Percentiles rank a stretch among this genome's conserved stretches.
Conservation (phyloP, 176 grass and related monocot species). For the Melocanna baccifera region DNA sequence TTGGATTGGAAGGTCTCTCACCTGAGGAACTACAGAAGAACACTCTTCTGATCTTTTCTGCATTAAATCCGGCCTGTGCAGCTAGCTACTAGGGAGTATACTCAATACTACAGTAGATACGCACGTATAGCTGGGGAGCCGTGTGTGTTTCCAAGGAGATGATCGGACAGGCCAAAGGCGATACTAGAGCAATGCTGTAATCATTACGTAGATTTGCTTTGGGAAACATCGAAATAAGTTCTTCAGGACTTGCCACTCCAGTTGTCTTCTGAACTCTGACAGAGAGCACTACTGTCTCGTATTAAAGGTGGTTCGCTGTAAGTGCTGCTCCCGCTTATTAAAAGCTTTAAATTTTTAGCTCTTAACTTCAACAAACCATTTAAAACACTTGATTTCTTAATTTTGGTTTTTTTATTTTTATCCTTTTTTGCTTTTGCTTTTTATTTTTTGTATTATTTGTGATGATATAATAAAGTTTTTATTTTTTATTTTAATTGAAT, state of each 20-base stretch:
- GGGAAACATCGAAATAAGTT: neutral
- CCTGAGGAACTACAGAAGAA: neutral
- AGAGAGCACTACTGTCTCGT: neutral
- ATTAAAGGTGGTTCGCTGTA: too few relatives aligned
- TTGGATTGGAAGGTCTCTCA: neutral
- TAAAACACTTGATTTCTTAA: too few relatives aligned
- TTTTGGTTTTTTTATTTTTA: too few relatives aligned
- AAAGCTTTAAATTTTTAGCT: fast-evolving
- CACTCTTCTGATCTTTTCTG: neutral
- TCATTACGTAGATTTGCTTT: conserved; percentile 3
- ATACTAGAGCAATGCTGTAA: neutral
- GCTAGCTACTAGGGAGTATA: neutral
- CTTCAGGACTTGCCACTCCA: neutral
- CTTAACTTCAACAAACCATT: too few relatives aligned
- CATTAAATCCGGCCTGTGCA: neutral
- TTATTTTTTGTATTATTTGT: too few relatives aligned
- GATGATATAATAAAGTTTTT: too few relatives aligned
- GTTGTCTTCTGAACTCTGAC: neutral
- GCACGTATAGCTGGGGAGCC: neutral
- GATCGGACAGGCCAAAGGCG: neutral
- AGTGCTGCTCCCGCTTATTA: too few relatives aligned
- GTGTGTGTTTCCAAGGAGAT: neutral
- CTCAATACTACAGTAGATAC: too few relatives aligned
- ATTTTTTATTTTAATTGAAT: too few relatives aligned
- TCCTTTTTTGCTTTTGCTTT: too few relatives aligned